Base-by-base conservation (phyloP, 768 basidiomycete species). In the Tulasnella sp. region DNA sequence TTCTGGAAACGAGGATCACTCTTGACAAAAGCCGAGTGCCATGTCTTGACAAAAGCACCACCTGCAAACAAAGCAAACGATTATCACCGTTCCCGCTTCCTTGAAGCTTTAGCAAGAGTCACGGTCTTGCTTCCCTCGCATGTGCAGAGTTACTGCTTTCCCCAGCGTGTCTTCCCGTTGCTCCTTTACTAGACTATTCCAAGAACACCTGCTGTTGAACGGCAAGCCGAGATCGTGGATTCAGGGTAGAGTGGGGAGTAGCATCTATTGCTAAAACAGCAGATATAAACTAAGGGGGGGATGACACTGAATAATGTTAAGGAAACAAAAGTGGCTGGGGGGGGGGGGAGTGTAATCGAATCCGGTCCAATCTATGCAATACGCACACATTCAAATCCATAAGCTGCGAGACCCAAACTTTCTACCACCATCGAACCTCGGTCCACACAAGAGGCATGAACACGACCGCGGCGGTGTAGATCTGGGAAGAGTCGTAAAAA, bases 381-480 rank as follows among this genome's bases (percentile, higher is more conserved):
- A 16, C 36, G 52, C 39, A 77, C 58, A 39, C 31, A n/a, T 24
- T 36, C 36, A 27, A 62, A 24, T 56, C 56, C 39, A 56, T 6
- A 14, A n/a, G n/a, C 34, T 31, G 21, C 16, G 62, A 52, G 34
- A 77, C 27, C 27, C 14, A 36, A 71, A 52, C 34, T 24, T 62
- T 24, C 19, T 72, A 58, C 91, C 92, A 93, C 92, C 92, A 93
- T 39, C 91, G 87, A 40, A 97, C 87, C 85, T 98, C 97, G 14
- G 91, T 89, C 94, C 94, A 97, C 14, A 98, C 85, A 39, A 97
- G 87, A 0, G 97, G 97, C 12, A 93, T 87, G 82, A 99, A 92
- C 0, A 98, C 95, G n/a, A 95, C 85, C 80, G 92, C 93, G 0
- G 97, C 97, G 2, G 92, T 95, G 90, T 92, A 97, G 84, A 99